Evolutionary conservation across 2,329 filamentous ascomycete genomes (phyloP).

Genomic region (Amesomyces nigricolor): DNA sequence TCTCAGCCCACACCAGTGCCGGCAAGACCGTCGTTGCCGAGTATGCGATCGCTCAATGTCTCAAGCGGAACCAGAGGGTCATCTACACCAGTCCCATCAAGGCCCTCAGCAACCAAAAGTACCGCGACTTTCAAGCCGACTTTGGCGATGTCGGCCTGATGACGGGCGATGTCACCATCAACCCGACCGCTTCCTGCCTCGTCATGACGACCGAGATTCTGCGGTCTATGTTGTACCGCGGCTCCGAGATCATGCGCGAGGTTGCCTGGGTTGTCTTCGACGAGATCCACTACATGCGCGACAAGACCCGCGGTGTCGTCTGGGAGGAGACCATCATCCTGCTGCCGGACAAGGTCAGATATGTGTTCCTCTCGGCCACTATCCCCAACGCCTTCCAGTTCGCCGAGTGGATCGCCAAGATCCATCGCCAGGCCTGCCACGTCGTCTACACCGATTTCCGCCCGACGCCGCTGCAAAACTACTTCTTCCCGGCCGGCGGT

Average conservation of each 20-base stretch:
- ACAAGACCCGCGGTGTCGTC: conserved; percentile 89
- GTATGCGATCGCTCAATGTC: conserved; percentile 94
- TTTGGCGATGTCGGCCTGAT: conserved; percentile 97
- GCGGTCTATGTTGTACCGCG: conserved; percentile 94
- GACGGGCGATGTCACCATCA: conserved; percentile 99
- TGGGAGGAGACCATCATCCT: conserved; percentile 99
- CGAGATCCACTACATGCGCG: conserved; percentile 97
- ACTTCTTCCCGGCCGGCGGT: conserved; percentile 90
- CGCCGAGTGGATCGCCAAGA: conserved; percentile 98
- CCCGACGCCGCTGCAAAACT: conserved; percentile 92
- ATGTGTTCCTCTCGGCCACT: conserved; percentile 95
- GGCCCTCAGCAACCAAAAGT: conserved; percentile 97
- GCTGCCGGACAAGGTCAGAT: conserved; percentile 95
- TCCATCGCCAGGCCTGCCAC: conserved; percentile 94
- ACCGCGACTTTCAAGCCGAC: conserved; percentile 88
- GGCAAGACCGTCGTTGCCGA: conserved; percentile 98
- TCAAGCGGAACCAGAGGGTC: conserved; percentile 95
- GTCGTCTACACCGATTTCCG: conserved; percentile 99
- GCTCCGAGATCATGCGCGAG: conserved; percentile 98
- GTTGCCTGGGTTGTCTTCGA: conserved; percentile 98
- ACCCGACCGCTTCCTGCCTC: conserved; percentile 92
- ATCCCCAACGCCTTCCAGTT: conserved; percentile 99
- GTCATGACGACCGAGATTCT: conserved; percentile 99
- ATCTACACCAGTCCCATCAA: conserved; percentile 99
- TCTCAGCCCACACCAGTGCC: conserved; percentile 94